These are phyloP conservation scores for Saturnispora serradocipensis DNA, from an alignment of 805 yeast species.

Conservation along the genomic window DNA sequence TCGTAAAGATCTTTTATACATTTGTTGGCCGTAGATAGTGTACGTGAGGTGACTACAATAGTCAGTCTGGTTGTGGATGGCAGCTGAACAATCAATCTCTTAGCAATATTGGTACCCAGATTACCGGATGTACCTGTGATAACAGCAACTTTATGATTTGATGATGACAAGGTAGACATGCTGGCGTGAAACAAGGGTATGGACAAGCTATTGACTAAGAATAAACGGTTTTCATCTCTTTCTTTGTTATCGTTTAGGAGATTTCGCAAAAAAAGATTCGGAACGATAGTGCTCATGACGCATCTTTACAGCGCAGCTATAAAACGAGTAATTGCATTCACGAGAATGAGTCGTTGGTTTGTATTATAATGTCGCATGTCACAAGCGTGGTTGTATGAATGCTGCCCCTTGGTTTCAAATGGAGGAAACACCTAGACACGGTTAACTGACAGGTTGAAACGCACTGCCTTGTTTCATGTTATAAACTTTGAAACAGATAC, in stretches of 20 bases:
- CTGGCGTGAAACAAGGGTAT: background rate
- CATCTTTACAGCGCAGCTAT: background rate
- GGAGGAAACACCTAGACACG: background rate
- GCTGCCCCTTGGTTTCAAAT: background rate
- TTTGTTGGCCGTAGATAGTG: slow-evolving; percentile 75
- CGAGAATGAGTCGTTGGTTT: background rate
- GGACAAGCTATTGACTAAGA: background rate
- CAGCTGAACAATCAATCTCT: slow-evolving; percentile 57
- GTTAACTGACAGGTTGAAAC: background rate
- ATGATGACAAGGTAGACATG: slow-evolving; percentile 6
- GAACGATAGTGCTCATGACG: background rate
- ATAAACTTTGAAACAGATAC: slow-evolving; percentile 1
- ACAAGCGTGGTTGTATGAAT: background rate
- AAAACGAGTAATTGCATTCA: background rate
- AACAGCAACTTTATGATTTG: slow-evolving; percentile 23
- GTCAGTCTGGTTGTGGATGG: slow-evolving; percentile 53
- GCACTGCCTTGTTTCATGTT: slow-evolving; percentile 9
- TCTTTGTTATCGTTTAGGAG: background rate
- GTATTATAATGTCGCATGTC: background rate
- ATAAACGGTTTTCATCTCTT: background rate
- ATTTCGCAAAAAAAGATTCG: background rate
- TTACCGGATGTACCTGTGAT: slow-evolving; percentile 43
- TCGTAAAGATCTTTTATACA: slow-evolving; percentile 51
- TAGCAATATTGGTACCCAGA: slow-evolving; percentile 79
- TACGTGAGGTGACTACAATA: slow-evolving; percentile 80